Base-by-base conservation (phyloP, 164 flowering plant genomes). In the Umbellularia californica region DNA sequence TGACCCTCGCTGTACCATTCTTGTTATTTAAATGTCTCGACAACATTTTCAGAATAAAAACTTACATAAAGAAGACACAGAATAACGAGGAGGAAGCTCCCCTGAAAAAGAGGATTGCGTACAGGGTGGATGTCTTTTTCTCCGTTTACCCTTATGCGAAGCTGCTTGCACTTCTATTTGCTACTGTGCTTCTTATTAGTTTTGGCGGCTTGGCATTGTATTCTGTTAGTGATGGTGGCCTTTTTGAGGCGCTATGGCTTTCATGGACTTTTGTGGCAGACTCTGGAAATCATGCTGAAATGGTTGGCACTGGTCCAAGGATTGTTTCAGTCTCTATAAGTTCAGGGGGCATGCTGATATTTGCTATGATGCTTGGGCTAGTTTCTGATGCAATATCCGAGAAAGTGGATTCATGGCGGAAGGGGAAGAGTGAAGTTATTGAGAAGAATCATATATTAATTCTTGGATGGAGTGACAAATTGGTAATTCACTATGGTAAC, bases 331-430 rank as follows among this genome's bases (percentile, higher is more conserved):
- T 94, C 69, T 87, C 93, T 60, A 90, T 94, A 41, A 94, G 89
- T 80, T 80, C 95, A 15, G 98, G 96, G 63, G 98, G 98, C 76
- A 94, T 94, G 98, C 84, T 94, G 72, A 92, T 92, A 75, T 94
- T 94, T 87, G 98, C 98, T 15, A 94, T 91, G 97, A 94, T 94
- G 97, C 92, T 94, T 65, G 98, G 98, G 69, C 97, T 94, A 72
- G 95, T 94, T 71, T 94, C 98, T 74, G 98, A 94, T 87, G 96
- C 97, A 23, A 94, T 94, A 67, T 89, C 98, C 22, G 97, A 92
- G 79, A 94, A 90, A 83, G 93, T 94, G 65, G 98, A 94, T 79
- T 94, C 97, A 28, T 78, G 89, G 77, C 82, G 97, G 60, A 94
- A 94, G 82, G 98, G 98, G 71, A 92, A 90, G 83, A 92, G 98